These are phyloP conservation scores for Mallotus nudiflorus DNA, from an alignment of 345 rosid species.

Conservation along the genomic window DNA sequence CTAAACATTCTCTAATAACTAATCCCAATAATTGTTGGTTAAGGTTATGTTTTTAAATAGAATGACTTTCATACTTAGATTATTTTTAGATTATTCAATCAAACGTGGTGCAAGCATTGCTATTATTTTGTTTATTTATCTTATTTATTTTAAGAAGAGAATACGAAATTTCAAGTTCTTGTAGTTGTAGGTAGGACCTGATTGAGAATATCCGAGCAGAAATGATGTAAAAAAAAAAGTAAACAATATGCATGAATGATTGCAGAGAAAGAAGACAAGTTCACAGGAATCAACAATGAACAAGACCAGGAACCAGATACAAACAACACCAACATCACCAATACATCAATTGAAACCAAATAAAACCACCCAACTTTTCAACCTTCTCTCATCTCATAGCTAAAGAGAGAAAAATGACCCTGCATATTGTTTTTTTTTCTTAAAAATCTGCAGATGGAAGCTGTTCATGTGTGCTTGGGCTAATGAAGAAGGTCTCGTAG, in stretches of 20 bases:
- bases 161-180: not conserved
- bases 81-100: too few relatives aligned
- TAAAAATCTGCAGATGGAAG: conserved; percentile 21
- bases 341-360: conserved; percentile 28
- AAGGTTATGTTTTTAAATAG: too few relatives aligned
- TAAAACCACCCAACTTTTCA: conserved; percentile 14
- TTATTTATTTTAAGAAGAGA: not conserved
- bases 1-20: too few relatives aligned
- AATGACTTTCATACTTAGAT: too few relatives aligned
- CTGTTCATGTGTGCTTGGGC: conserved; percentile 28
- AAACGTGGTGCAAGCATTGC: too few relatives aligned
- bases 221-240: not conserved
- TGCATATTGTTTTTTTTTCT: not conserved
- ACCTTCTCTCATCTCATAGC: not conserved
- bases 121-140: too few relatives aligned
- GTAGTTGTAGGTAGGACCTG: too few relatives aligned
- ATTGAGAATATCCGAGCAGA: not conserved
- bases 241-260: conserved; percentile 16
- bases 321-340: conserved; percentile 30
- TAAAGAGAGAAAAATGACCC: not conserved
- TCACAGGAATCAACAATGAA: conserved; percentile 23
- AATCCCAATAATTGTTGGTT: too few relatives aligned
- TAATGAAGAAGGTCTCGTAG: conserved; percentile 29
- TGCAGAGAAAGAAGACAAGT: conserved; percentile 18
- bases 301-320: conserved; percentile 17